phyloP scores from a whole-genome alignment of 176 grass and related monocot species.

The Raddia distichophylla region DNA sequence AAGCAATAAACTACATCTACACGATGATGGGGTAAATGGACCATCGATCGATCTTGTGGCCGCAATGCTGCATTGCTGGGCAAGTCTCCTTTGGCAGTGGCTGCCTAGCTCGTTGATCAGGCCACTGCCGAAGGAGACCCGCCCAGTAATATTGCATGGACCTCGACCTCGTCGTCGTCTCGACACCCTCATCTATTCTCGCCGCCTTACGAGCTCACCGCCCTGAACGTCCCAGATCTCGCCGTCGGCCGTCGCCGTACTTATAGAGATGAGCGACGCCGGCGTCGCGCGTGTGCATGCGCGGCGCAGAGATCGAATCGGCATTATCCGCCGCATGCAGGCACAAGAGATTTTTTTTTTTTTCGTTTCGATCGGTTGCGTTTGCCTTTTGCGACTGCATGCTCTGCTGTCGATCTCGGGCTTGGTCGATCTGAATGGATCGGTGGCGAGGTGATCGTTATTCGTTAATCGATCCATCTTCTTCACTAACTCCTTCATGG shows the following conservation, averaged over 20 bases:
- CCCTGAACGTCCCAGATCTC: constrained; percentile 27
- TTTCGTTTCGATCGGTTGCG: neutral
- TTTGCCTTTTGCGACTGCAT: neutral
- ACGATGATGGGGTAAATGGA: too few species aligned
- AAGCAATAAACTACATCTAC: too few species aligned
- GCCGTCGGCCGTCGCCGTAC: neutral
- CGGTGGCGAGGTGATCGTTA: neutral
- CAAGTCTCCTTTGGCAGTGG: constrained; percentile 76
- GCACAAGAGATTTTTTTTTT: neutral
- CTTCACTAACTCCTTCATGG: constrained; percentile 11
- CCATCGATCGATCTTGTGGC: neutral
- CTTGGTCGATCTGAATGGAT: neutral
- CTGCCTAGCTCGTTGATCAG: neutral
- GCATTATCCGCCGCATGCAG: neutral
- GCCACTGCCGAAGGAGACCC: constrained; percentile 47
- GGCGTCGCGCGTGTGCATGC: too few species aligned
- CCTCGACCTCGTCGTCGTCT: neutral
- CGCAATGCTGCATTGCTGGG: constrained; percentile 57
- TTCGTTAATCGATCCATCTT: neutral
- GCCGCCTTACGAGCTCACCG: neutral
- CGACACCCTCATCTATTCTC: neutral
- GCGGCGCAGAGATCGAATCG: neutral
- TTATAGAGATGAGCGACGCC: constrained; percentile 30
- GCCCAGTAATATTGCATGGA: constrained; percentile 41
- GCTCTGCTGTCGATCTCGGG: neutral